phyloP scores from a whole-genome alignment of 768 basidiomycete species.

The Lentinula sp. region DNA sequence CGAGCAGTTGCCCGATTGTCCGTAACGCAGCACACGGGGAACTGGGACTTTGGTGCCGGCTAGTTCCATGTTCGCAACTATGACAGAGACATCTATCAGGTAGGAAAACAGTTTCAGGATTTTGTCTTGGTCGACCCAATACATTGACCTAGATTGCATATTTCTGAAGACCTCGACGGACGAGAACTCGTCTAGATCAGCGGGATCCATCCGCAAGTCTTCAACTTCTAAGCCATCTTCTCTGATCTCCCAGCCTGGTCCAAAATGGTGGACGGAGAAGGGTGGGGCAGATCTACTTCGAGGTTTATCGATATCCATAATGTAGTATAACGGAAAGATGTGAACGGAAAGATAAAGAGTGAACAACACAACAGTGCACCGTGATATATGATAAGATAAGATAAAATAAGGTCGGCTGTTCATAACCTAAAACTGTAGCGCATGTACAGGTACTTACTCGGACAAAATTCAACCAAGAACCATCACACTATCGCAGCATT shows the following conservation, averaged over 20 bases:
- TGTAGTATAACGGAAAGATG: not conserved
- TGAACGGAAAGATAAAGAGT: not conserved
- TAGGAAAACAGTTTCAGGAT: constrained; percentile 1
- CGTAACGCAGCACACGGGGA: not conserved
- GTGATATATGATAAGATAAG: no score
- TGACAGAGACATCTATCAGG: constrained; percentile 2
- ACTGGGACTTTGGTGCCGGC: not conserved
- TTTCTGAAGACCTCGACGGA: not conserved
- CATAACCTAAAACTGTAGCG: no score
- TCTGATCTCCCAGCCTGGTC: not conserved
- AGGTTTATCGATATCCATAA: not conserved
- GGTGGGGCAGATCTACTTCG: constrained; percentile 1
- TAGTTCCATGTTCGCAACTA: constrained; percentile 2
- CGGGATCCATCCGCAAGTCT: not conserved
- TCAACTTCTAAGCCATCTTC: not conserved
- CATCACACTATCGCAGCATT: constrained; percentile 60
- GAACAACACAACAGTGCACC: not conserved
- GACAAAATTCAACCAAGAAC: no score
- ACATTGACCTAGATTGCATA: not conserved
- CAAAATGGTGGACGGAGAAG: not conserved
- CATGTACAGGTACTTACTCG: no score
- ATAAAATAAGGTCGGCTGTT: no score
- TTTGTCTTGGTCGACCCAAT: not conserved
- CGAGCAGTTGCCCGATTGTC: constrained; percentile 5
- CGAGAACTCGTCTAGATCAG: not conserved